phyloP scores from a whole-genome alignment of 2,329 filamentous ascomycete species.

The Aspergillus novoparasiticus region DNA sequence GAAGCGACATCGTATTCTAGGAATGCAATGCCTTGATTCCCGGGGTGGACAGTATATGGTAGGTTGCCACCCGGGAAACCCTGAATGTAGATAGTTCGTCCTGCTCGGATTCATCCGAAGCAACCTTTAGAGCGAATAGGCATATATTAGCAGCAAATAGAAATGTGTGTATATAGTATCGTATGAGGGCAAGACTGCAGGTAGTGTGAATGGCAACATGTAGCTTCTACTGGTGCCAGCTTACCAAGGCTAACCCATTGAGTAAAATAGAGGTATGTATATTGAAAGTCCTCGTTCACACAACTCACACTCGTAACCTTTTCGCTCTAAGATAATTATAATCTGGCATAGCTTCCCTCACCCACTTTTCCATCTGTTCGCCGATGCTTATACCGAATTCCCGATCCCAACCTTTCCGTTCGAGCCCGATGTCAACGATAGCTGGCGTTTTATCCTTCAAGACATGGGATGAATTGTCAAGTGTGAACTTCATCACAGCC shows the following conservation, averaged over 20 bases:
- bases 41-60: background rate
- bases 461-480: background rate
- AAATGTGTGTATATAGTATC: background rate
- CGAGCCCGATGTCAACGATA: background rate
- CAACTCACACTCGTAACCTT: background rate
- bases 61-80: background rate
- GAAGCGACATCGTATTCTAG: background rate
- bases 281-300: too few relatives aligned
- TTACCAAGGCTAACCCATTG: too few relatives aligned
- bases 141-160: background rate
- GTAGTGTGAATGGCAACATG: too few relatives aligned
- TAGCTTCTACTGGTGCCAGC: fast-evolving
- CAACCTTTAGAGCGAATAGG: too few relatives aligned
- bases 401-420: background rate
- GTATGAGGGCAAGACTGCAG: background rate
- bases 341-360: background rate
- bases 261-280: too few relatives aligned
- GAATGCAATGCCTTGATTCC: background rate
- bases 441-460: background rate
- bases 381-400: background rate
- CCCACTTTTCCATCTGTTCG: background rate
- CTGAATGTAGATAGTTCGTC: too few relatives aligned
- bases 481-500: background rate
- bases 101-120: too few relatives aligned
- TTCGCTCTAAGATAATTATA: background rate